Percentiles rank a stretch among this genome's conserved stretches.
Conservation (phyloP, 106 monocot species). For the Vanilla planifolia region DNA sequence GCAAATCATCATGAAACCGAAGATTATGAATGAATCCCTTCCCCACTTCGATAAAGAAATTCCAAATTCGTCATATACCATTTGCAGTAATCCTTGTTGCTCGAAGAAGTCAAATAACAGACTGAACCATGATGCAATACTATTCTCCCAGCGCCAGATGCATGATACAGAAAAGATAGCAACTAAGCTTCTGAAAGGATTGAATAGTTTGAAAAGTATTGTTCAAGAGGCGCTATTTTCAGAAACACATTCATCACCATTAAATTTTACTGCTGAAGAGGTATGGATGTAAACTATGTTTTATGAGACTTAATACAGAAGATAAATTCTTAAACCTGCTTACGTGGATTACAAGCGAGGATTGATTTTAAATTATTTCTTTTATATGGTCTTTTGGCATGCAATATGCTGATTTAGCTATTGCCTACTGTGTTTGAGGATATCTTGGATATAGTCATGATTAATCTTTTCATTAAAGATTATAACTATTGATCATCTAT, state of each 20-base stretch:
- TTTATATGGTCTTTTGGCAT: too few species aligned
- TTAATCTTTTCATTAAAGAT: too few species aligned
- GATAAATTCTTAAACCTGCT: too few species aligned
- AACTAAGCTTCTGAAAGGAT: conserved; percentile 47
- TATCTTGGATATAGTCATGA: too few species aligned
- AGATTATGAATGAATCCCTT: conserved; percentile 8
- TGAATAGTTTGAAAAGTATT: conserved; percentile 59
- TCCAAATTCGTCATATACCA: conserved; percentile 28
- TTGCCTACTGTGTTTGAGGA: too few species aligned
- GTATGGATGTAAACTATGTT: conserved; percentile 20
- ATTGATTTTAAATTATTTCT: too few species aligned
- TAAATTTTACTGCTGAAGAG: conserved; percentile 38
- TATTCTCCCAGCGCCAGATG: conserved; percentile 79
- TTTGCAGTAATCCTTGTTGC: conserved; percentile 20
- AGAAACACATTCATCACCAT: conserved; percentile 14
- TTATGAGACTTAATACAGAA: too few species aligned
- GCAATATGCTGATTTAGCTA: too few species aligned
- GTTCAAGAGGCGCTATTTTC: conserved; percentile 33
- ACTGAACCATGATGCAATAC: conserved; percentile 55
- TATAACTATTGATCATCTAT: too few species aligned
- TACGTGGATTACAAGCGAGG: too few species aligned
- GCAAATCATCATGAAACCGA: conserved; percentile 23
- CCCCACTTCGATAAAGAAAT: conserved; percentile 39
- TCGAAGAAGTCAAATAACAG: conserved; percentile 23
- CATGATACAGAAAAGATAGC: conserved; percentile 55